Base-by-base conservation (phyloP, 1,284 basidiomycete genomes). In the Sanghuangporus weigelae region DNA sequence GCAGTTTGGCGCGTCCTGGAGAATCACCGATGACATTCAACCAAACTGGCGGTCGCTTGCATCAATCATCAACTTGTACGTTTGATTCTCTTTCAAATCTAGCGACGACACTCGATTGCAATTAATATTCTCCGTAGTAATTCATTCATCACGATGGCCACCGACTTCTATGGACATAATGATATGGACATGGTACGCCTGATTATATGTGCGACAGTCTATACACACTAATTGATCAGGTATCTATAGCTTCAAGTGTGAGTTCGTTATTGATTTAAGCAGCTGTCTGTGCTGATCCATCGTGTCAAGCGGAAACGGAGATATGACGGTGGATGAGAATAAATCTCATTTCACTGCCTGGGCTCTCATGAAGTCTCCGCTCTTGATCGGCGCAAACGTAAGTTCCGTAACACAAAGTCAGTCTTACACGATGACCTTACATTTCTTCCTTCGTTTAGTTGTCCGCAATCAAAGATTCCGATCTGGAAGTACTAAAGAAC, bases 301-400 rank as follows among this genome's bases (percentile, higher is more conserved):
- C 12, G 23, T 21, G n/a, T 31, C 10, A 58, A 85, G 84, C 12
- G 85, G 84, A 0, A 86, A 87, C 66, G 84, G 83, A 8, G 69
- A 72, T 26, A 75, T 86, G 53, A 84, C 81, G 1, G 81, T 75
- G 67, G 84, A 87, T 31, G 85, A 87, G 72, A 72, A 79, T 7
- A 86, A 86, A 70, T 78, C 84, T 1, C 84, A 86, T 68, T 86
- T 85, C 72, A 85, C 83, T 0, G 83, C 82, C 3, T 87, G 85
- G 86, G 84, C 84, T 21, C 73, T 87, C 35, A 81, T 86, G 79
- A 85, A 84, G 70, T 84, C 83, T 0, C 84, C 83, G 12, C 73
- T 84, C 7, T 70, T 84, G 57, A 80, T 84, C 55, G 77, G 77
- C 10, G 77, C 78, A 3, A 78, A 70, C 65, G 75, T 78, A 56